phyloP scores from a whole-genome alignment of 2,329 filamentous ascomycete genomes.

The Nemania abortiva region DNA sequence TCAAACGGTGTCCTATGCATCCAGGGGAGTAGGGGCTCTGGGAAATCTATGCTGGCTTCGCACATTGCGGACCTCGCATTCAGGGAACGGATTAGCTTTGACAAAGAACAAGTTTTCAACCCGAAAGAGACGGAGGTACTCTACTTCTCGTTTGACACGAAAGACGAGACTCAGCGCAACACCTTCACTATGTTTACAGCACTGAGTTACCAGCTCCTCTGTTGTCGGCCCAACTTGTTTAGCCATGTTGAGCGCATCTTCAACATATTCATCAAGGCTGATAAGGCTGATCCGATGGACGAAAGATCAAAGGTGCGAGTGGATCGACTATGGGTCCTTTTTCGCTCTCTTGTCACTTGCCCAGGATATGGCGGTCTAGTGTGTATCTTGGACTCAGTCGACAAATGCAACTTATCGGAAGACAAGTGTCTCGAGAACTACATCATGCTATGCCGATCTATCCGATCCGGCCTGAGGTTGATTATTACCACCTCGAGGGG shows the following conservation, averaged over 20 bases:
- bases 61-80: background rate
- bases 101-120: background rate
- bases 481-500: background rate
- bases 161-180: background rate
- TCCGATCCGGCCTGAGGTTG: background rate
- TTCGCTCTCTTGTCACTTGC: background rate
- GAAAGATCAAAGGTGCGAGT: slow-evolving; percentile 7
- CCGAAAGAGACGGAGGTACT: background rate
- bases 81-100: background rate
- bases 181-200: background rate
- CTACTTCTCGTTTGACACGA: background rate
- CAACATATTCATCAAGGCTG: background rate
- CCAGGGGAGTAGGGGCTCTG: background rate
- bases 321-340: background rate
- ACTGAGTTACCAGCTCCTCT: background rate
- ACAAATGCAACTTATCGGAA: background rate
- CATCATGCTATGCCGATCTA: background rate
- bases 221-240: background rate
- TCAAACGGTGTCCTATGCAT: background rate
- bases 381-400: slow-evolving; percentile 1
- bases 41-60: background rate
- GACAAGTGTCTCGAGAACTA: background rate
- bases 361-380: background rate
- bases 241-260: background rate
- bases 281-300: background rate